Evolutionary conservation across 768 basidiomycete species (phyloP), one percentile per base, ranked within the genome.

Genomic region (Hirschioporus abietinus): DNA sequence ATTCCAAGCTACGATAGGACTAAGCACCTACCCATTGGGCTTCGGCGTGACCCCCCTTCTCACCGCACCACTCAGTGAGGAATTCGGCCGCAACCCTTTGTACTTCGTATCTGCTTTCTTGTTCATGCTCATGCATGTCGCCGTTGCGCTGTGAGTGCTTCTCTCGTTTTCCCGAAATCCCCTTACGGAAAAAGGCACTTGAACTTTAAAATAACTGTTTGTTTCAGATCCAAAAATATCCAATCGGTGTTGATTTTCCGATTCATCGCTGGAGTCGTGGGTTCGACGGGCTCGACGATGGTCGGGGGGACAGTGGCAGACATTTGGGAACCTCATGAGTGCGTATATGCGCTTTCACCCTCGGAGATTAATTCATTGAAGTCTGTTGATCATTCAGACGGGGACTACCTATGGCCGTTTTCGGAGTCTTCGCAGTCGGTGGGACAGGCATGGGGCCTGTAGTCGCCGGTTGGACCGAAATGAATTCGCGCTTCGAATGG

Each of bases 361-460:
- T 60, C 8, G n/a, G 35, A 18, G 18, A n/a, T 20, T 52, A 25
- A 12, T 27, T 25, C 42, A 26, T 63, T 30, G 36, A 24, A 30
- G 35, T 4, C 10, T 64, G 9, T 52, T 52, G 15, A 15, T 52
- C 42, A 52, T 34, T 25, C 66, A 92, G 90, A 62, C 90, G 92
- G 3, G 91, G 91, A 0, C 71, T 89, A 1, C 92, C 92, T 0
- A 93, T 94, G 91, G 80, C 89, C 0, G 72, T 90, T 1, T 96
- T 92, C 73, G 80, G 90, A 0, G 70, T 87, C 5, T 77, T 80
- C 0, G 89, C 87, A 0, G 72, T 93, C 10, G 83, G 82, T 1
- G 87, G 86, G 0, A 85, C 83, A 0, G 90, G 87, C 0, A 36
- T 92, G 0, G 92, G 87, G 1, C 87, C 91, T 0, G 72, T 90